Percentiles rank a stretch among this genome's conserved stretches.
phyloP scores from a whole-genome alignment of 1,284 basidiomycete species.

The Malassezia vespertilionis region DNA sequence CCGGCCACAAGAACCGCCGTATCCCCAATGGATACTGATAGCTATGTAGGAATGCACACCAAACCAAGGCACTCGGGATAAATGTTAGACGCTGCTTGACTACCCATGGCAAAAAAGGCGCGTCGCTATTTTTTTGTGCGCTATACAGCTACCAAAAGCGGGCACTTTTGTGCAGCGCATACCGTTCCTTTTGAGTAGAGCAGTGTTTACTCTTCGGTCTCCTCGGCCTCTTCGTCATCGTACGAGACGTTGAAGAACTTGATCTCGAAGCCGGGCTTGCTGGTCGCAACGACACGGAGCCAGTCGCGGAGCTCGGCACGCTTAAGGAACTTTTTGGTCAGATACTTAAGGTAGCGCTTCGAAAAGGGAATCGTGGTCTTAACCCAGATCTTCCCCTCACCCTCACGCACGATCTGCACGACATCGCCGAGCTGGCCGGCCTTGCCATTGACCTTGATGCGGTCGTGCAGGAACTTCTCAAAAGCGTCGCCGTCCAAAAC shows the following conservation, averaged over 20 bases:
- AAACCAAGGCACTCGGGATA: background rate
- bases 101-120: background rate
- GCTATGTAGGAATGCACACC: background rate
- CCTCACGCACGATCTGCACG: conserved; percentile 48
- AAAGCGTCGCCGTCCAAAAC: conserved; percentile 84
- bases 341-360: conserved; percentile 51
- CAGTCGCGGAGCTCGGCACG: conserved; percentile 48
- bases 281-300: conserved; percentile 48
- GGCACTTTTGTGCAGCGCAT: no score
- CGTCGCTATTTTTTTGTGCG: background rate
- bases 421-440: conserved; percentile 54
- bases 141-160: no score
- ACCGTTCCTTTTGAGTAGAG: background rate
- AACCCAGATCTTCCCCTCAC: conserved; percentile 49
- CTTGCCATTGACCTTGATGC: conserved; percentile 67
- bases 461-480: conserved; percentile 86
- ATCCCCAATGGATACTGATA: conserved; percentile 16
- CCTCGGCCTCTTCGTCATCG: conserved; percentile 40
- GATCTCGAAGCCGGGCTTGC: conserved; percentile 49
- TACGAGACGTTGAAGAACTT: conserved; percentile 49
- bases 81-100: background rate
- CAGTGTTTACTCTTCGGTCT: conserved; percentile 18
- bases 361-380: conserved; percentile 49
- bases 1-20: conserved; percentile 1
- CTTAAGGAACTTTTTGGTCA: conserved; percentile 49